Evolutionary conservation across 108 stramenopile genomes (phyloP), one percentile per base, ranked within the genome.

Genomic region (Aurantiochytrium sp.): DNA sequence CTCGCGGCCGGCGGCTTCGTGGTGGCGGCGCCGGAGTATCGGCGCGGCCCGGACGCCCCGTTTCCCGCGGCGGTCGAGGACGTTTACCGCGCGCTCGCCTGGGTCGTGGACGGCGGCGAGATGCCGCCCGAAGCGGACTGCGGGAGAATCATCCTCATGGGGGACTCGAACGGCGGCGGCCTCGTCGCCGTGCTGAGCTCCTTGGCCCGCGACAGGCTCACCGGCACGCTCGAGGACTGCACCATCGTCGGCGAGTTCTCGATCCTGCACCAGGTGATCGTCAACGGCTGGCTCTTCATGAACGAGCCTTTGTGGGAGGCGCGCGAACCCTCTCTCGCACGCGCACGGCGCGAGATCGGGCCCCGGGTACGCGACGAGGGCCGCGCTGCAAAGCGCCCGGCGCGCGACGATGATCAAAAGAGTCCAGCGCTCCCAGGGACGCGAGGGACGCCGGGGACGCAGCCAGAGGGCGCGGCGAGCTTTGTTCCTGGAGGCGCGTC

Each of bases 11-110:
- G 19, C 10, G 73, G 73, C 45, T 48, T 81, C 19, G 42, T 41
- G 21, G 73, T 81, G 73, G 73, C 45, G n/a, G 21, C 42, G 6
- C 42, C 73, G 45, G 73, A 81, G 8, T 81, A 81, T 24, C 39
- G 73, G 12, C 39, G 8, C 1, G 73, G 42, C 10, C 39, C 42
- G 17, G 42, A 37, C 6, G 10, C 50, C 1, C 42, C 73, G 6
- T 81, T 81, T 48, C 73, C 73, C 6, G 45, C 73, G 45, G 73
- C 73, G 12, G 73, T 81, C 27, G 73, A 81, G 24, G 73, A 81
- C 45, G 73, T 24, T 1, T 81, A 81, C 24, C 42, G 45, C 1
- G 39, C 42, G 12, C 73, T 81, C 8, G 39, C 42, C 36, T 41
- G 42, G 42, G 45, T 81, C 45, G 3, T 48, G 12, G 45, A 48